Percentiles rank a stretch among this genome's conserved stretches.
Conservation (phyloP, 768 basidiomycete genomes). For the Mycena indigotica region DNA sequence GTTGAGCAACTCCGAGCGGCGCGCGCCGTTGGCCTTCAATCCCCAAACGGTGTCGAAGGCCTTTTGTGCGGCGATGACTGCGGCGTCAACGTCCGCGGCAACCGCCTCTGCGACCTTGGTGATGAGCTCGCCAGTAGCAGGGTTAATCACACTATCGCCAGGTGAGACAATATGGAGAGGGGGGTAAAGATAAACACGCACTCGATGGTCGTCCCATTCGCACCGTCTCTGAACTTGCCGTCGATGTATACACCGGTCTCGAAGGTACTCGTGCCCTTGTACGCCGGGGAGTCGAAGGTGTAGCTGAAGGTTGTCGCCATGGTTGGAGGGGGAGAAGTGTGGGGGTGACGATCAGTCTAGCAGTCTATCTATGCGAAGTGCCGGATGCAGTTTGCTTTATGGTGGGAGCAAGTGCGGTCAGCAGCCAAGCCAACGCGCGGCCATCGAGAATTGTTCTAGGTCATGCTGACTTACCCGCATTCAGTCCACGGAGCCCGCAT, state of each 20-base stretch:
- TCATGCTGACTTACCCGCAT: too few species aligned
- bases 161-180: background rate
- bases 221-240: slow-evolving; percentile 55
- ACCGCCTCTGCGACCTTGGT: slow-evolving; percentile 52
- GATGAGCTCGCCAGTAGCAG: slow-evolving; percentile 39
- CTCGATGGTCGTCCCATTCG: slow-evolving; percentile 53
- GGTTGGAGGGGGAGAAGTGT: slow-evolving; percentile 5
- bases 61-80: slow-evolving; percentile 59
- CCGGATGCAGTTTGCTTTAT: too few species aligned
- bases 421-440: too few species aligned
- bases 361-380: too few species aligned
- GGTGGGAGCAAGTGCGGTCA: too few species aligned
- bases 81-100: slow-evolving; percentile 61
- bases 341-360: background rate
- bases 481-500: too few species aligned
- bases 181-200: slow-evolving; percentile 29
- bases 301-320: slow-evolving; percentile 33
- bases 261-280: slow-evolving; percentile 47
- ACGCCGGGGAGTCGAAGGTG: slow-evolving; percentile 41
- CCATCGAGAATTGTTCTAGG: too few species aligned
- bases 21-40: slow-evolving; percentile 35
- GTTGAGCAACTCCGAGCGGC: slow-evolving; percentile 40
- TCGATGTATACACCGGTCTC: slow-evolving; percentile 62
- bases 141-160: slow-evolving; percentile 19
- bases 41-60: slow-evolving; percentile 42